Percentiles rank a stretch among this genome's conserved stretches.
Conservation (phyloP, 805 yeast species). For the Ogataea corticis region DNA sequence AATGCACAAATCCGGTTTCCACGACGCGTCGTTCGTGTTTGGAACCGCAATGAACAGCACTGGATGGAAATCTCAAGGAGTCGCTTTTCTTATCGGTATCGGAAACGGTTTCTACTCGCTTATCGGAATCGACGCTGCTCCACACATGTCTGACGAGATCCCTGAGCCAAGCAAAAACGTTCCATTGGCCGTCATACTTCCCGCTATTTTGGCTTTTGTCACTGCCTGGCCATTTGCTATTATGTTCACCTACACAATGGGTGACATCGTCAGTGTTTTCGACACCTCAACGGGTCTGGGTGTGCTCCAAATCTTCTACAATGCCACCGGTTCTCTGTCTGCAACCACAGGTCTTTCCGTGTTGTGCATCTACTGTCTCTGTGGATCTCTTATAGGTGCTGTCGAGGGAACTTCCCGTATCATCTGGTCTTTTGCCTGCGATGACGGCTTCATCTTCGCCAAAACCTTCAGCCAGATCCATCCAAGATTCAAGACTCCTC, state of each 20-base stretch:
- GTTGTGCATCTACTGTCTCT: constrained; percentile 12
- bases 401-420: constrained; percentile 15
- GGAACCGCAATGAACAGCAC: constrained; percentile 27
- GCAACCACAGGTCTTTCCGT: constrained; percentile 18
- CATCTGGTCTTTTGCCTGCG: constrained; percentile 29
- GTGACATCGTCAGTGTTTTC: constrained; percentile 19
- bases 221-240: constrained; percentile 32
- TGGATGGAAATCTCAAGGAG: constrained; percentile 32
- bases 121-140: constrained; percentile 33
- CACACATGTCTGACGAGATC: constrained; percentile 36
- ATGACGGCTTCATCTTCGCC: constrained; percentile 30
- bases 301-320: constrained; percentile 17
- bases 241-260: constrained; percentile 33
- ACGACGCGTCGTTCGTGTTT: constrained; percentile 27
- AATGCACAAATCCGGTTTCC: constrained; percentile 19
- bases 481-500: constrained; percentile 23
- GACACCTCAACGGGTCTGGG: constrained; percentile 14
- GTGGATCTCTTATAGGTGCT: constrained; percentile 19
- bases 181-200: constrained; percentile 33
- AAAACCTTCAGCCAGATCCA: constrained; percentile 21
- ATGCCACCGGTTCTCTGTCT: constrained; percentile 15
- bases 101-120: constrained; percentile 32
- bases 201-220: constrained; percentile 30
- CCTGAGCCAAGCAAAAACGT: constrained; percentile 31
- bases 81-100: constrained; percentile 31